phyloP scores from a whole-genome alignment of 2,329 filamentous ascomycete genomes.

The Cladophialophora psammophila region DNA sequence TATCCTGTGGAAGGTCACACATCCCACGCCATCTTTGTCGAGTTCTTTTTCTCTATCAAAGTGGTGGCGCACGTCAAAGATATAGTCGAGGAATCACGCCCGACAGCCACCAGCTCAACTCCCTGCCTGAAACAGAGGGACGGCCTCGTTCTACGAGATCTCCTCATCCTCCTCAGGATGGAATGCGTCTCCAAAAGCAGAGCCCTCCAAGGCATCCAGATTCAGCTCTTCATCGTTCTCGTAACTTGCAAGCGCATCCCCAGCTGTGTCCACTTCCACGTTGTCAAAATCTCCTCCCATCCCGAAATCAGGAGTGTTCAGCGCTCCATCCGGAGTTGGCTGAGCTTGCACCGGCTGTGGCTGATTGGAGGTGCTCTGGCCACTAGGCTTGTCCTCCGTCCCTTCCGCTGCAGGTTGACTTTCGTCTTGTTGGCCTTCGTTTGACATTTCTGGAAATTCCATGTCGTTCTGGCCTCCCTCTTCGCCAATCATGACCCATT shows the following conservation, averaged over 20 bases:
- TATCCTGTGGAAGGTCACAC: not conserved
- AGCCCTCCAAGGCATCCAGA: conserved; percentile 74
- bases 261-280: conserved; percentile 73
- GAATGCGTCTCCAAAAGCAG: conserved; percentile 84
- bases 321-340: conserved; percentile 20
- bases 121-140: not conserved
- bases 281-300: conserved; percentile 67
- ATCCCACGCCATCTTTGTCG: not conserved
- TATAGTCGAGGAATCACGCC: not conserved
- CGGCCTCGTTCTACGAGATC: conserved; percentile 31
- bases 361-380: conserved; percentile 41
- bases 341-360: conserved; percentile 24
- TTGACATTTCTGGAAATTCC: conserved; percentile 13
- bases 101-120: not conserved
- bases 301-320: conserved; percentile 37
- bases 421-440: conserved; percentile 3
- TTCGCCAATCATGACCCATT: conserved; percentile 80
- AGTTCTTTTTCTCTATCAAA: not conserved
- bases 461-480: conserved; percentile 41
- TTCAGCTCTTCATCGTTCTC: conserved; percentile 64
- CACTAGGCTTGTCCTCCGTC: conserved; percentile 1
- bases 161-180: conserved; percentile 62
- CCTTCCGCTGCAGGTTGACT: conserved; percentile 9
- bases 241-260: conserved; percentile 73
- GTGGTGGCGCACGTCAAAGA: not conserved